Evolutionary conservation across 1,139 yeast genomes (phyloP).

Genomic region (Geotrichum klebahnii): DNA sequence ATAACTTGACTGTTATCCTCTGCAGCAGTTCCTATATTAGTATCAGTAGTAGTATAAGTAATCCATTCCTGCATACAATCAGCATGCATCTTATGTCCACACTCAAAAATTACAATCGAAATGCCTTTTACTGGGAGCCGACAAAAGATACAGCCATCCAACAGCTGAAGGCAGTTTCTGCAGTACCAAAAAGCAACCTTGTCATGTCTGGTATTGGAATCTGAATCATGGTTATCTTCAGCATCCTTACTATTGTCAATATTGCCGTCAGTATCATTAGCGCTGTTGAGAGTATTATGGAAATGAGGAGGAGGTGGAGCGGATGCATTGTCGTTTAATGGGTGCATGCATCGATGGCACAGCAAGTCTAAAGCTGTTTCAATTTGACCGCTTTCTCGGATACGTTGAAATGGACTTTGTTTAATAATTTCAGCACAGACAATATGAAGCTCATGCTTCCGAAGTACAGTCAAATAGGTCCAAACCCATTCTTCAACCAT

Average conservation of each 20-base stretch:
- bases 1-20: neutral
- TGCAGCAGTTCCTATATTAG: neutral
- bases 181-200: conserved; percentile 80
- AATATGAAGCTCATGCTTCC: conserved; percentile 51
- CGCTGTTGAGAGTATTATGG: neutral
- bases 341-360: conserved; percentile 64
- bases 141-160: conserved; percentile 75
- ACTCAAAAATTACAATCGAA: conserved; percentile 57
- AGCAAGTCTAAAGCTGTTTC: conserved; percentile 59
- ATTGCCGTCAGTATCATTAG: neutral
- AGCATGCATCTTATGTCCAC: conserved; percentile 88
- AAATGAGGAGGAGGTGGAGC: conserved; percentile 9
- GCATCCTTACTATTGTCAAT: neutral
- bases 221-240: neutral
- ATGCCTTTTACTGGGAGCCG: conserved; percentile 73
- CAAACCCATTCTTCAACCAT: conserved; percentile 53
- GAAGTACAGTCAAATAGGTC: conserved; percentile 55
- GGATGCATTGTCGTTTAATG: conserved; percentile 61
- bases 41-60: conserved; percentile 9
- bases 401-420: conserved; percentile 42
- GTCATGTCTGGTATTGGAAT: neutral
- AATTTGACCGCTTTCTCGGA: conserved; percentile 48
- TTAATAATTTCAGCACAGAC: conserved; percentile 58
- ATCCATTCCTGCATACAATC: conserved; percentile 80
- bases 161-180: conserved; percentile 57